phyloP scores from a whole-genome alignment of 2,329 filamentous ascomycete genomes.

The Juglanconis oblonga region DNA sequence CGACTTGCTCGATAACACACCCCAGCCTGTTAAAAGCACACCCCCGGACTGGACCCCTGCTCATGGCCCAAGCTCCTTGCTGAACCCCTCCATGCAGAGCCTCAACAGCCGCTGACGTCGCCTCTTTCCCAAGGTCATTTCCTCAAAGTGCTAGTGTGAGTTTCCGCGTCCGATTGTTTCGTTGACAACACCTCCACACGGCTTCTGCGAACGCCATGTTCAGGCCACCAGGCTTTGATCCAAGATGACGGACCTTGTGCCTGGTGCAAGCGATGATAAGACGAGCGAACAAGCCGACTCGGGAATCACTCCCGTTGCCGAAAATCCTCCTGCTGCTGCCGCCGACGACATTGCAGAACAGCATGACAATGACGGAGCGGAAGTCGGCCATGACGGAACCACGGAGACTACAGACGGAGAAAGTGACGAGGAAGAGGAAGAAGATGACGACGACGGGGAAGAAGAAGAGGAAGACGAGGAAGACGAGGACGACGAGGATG shows the following conservation, averaged over 20 bases:
- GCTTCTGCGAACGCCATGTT: constrained; percentile 12
- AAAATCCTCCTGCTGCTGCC: background rate
- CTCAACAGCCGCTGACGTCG: constrained; percentile 14
- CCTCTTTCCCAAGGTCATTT: background rate
- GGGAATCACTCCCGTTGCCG: background rate
- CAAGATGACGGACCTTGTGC: constrained; percentile 20
- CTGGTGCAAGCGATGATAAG: constrained; percentile 15
- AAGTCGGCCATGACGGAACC: background rate
- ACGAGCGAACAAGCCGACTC: constrained; percentile 5
- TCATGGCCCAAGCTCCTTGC: background rate
- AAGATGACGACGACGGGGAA: constrained; percentile 43
- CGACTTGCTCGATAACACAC: constrained; percentile 7
- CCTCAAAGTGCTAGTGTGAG: background rate
- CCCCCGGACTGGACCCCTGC: background rate
- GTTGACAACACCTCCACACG: background rate
- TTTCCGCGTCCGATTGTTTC: background rate
- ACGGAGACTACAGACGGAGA: background rate
- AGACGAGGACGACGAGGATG: constrained; percentile 72
- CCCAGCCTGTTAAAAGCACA: background rate
- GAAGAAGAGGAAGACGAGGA: constrained; percentile 63
- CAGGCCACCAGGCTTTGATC: constrained; percentile 13
- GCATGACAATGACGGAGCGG: background rate
- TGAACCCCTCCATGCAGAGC: background rate
- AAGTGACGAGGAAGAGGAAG: constrained; percentile 32
- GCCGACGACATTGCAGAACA: too few relatives aligned